These are phyloP conservation scores for Citrullus amarus DNA, from an alignment of 306 rosid genomes.

Conservation along the genomic window DNA sequence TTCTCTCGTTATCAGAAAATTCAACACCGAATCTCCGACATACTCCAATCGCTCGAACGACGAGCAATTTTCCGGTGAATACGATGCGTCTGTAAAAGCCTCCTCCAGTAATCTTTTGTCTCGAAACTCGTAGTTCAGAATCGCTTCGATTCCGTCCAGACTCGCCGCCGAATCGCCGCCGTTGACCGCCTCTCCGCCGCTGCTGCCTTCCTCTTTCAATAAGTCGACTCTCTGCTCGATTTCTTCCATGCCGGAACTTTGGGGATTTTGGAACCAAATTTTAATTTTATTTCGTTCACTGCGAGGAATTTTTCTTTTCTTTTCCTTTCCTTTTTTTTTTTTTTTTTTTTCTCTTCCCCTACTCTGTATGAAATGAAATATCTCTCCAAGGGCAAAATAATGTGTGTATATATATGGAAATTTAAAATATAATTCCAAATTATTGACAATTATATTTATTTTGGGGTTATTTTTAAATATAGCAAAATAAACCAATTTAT, in stretches of 20 bases:
- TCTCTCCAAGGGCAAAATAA: background rate
- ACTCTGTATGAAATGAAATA: no score
- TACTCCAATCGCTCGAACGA: slow-evolving; percentile 37
- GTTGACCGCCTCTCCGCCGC: background rate
- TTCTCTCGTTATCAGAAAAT: slow-evolving; percentile 25
- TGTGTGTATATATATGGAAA: background rate
- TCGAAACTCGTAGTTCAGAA: slow-evolving; percentile 29
- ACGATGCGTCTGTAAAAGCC: slow-evolving; percentile 39
- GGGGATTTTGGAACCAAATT: background rate
- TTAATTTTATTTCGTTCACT: background rate
- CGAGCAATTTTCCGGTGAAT: background rate
- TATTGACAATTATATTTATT: no score
- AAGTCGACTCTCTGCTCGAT: background rate
- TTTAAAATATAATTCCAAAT: no score
- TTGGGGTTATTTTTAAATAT: no score
- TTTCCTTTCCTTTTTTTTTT: background rate
- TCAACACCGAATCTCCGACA: slow-evolving; percentile 43
- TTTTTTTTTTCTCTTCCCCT: background rate
- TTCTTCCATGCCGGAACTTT: background rate
- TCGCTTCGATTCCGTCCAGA: slow-evolving; percentile 30
- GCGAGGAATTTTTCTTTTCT: background rate
- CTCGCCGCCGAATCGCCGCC: background rate
- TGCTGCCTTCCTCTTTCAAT: background rate
- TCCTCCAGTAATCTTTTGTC: slow-evolving; percentile 28
- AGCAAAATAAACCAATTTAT: no score